Conservation (phyloP, 2,329 filamentous ascomycete species). For the Talaromyces sp. region DNA sequence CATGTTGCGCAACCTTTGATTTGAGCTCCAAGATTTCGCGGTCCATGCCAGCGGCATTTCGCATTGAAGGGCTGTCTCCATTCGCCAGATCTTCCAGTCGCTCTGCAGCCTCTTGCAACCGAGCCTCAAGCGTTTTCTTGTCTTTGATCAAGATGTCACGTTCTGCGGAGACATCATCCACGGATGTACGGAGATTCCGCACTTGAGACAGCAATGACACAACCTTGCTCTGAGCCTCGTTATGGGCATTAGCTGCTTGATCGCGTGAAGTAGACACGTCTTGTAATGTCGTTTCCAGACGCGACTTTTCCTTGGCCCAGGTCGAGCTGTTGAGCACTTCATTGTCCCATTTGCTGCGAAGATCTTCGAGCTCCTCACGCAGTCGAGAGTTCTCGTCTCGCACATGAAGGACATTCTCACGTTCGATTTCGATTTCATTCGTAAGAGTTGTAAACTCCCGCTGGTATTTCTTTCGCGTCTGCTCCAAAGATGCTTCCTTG, state of each 20-base stretch:
- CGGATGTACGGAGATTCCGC: constrained; percentile 70
- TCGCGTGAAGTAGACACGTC: constrained; percentile 89
- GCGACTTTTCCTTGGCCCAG: constrained; percentile 96
- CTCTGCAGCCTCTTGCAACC: constrained; percentile 80
- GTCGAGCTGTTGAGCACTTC: constrained; percentile 96
- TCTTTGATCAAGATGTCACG: constrained; percentile 80
- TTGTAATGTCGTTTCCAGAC: constrained; percentile 81
- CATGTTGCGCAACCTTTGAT: constrained; percentile 80
- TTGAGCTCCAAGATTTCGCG: constrained; percentile 86
- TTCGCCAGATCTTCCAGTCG: constrained; percentile 82
- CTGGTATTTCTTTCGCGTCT: constrained; percentile 96
- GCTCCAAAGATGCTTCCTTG: constrained; percentile 92
- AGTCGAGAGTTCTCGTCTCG: constrained; percentile 79
- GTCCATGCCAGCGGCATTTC: constrained; percentile 83
- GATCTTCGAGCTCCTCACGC: constrained; percentile 91
- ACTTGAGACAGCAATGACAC: constrained; percentile 88
- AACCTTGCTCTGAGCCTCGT: constrained; percentile 89
- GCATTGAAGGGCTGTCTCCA: constrained; percentile 79
- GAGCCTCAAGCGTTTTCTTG: constrained; percentile 81
- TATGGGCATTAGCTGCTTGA: constrained; percentile 87
- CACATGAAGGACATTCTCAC: constrained; percentile 81
- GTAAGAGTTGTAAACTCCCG: constrained; percentile 82
- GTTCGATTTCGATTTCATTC: constrained; percentile 87
- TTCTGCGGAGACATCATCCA: constrained; percentile 82
- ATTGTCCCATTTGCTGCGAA: constrained; percentile 95